These are phyloP conservation scores for Tetracladium setigerum DNA, from an alignment of 495 filamentous ascomycete species.

Conservation along the genomic window DNA sequence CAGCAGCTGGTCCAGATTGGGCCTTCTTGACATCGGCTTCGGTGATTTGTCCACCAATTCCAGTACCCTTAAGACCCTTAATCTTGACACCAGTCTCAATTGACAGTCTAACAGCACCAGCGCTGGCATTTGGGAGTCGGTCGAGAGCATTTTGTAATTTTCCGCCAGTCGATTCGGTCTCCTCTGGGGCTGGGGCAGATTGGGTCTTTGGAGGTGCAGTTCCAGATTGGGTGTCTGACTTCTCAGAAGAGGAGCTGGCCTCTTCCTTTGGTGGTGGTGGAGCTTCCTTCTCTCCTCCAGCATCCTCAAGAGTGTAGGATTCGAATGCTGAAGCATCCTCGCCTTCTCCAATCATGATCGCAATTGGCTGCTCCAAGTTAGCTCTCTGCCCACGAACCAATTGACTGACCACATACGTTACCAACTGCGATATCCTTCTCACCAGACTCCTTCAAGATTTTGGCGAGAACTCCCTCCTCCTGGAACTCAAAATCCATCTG, in stretches of 20 bases:
- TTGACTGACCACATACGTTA: constrained; percentile 59
- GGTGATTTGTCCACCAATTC: constrained; percentile 78
- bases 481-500: constrained; percentile 99
- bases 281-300: constrained; percentile 70
- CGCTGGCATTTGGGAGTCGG: constrained; percentile 63
- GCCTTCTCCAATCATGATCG: constrained; percentile 86
- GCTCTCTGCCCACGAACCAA: constrained; percentile 14
- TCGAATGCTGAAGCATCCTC: constrained; percentile 81
- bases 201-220: constrained; percentile 51
- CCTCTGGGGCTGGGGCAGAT: constrained; percentile 49
- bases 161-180: constrained; percentile 68
- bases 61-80: constrained; percentile 78
- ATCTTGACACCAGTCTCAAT: constrained; percentile 79
- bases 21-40: constrained; percentile 88
- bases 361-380: constrained; percentile 72
- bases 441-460: constrained; percentile 87
- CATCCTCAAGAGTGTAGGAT: constrained; percentile 80
- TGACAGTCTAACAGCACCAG: constrained; percentile 72
- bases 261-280: constrained; percentile 60
- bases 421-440: constrained; percentile 95
- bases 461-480: constrained; percentile 93
- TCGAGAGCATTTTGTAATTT: constrained; percentile 77
- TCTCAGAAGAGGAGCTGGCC: constrained; percentile 49
- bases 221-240: constrained; percentile 42
- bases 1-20: constrained; percentile 27